phyloP scores from a whole-genome alignment of 1,139 yeast species.

The Yamadazyma jaroonii region DNA sequence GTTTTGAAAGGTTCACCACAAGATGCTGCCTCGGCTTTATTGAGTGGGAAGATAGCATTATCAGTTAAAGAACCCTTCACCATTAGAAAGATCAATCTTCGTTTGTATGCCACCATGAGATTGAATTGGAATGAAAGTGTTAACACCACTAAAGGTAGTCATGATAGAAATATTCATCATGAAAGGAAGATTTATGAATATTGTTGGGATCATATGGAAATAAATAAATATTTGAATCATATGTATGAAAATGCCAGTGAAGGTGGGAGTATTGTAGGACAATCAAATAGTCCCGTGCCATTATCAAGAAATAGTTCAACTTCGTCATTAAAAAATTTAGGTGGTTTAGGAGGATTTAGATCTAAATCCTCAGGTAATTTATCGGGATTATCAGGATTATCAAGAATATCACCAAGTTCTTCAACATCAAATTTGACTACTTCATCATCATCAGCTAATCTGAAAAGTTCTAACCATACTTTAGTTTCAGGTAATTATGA shows the following conservation, averaged over 20 bases:
- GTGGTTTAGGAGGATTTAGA: constrained; percentile 22
- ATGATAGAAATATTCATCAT: constrained; percentile 52
- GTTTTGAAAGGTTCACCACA: constrained; percentile 74
- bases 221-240: constrained; percentile 30
- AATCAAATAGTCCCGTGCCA: constrained; percentile 15
- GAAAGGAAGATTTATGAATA: constrained; percentile 72
- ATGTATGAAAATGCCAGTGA: constrained; percentile 24
- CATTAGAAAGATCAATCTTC: constrained; percentile 59
- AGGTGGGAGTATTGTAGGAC: not conserved
- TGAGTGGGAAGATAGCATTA: constrained; percentile 76
- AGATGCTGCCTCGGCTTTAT: constrained; percentile 74
- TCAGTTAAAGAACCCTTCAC: constrained; percentile 74
- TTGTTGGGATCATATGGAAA: constrained; percentile 69
- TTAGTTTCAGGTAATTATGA: constrained; percentile 80
- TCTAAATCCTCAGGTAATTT: constrained; percentile 33
- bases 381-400: constrained; percentile 10
- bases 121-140: constrained; percentile 56
- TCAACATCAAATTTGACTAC: constrained; percentile 11
- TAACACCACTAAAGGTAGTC: constrained; percentile 42
- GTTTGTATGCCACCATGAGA: constrained; percentile 62
- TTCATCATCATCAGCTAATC: not conserved
- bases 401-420: constrained; percentile 13
- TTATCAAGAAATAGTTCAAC: constrained; percentile 29
- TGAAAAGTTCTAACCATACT: constrained; percentile 18
- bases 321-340: constrained; percentile 33